Conservation (phyloP, 2,329 filamentous ascomycete genomes). For the Fusarium anthophilum region DNA sequence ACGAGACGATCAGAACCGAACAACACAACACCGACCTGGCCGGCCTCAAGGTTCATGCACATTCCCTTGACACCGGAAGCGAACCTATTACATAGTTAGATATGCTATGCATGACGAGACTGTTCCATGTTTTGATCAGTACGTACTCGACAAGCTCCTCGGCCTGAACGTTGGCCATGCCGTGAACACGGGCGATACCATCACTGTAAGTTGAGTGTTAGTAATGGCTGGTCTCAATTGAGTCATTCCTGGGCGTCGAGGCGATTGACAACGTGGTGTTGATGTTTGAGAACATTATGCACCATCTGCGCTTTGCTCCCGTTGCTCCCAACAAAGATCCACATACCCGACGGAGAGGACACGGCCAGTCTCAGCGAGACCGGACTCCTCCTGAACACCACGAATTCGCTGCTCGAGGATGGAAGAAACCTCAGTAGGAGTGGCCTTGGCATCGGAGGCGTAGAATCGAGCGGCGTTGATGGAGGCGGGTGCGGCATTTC, state of each 20-base stretch:
- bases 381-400: slow-evolving; percentile 96
- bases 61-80: slow-evolving; percentile 99
- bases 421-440: slow-evolving; percentile 97
- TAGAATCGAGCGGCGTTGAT: slow-evolving; percentile 84
- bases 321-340: slow-evolving; percentile 40
- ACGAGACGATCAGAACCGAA: slow-evolving; percentile 99
- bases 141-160: slow-evolving; percentile 99
- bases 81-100: slow-evolving; percentile 72
- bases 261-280: slow-evolving; percentile 13
- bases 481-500: slow-evolving; percentile 83
- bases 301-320: slow-evolving; percentile 28
- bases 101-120: slow-evolving; percentile 1
- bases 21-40: slow-evolving; percentile 99
- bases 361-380: slow-evolving; percentile 97
- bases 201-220: slow-evolving; percentile 72
- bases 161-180: slow-evolving; percentile 99
- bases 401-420: slow-evolving; percentile 99
- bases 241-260: slow-evolving; percentile 18
- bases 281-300: slow-evolving; percentile 8
- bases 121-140: slow-evolving; percentile 26
- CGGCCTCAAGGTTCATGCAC: slow-evolving; percentile 99
- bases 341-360: slow-evolving; percentile 99
- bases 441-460: slow-evolving; percentile 91
- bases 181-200: slow-evolving; percentile 99
- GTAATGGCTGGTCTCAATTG: slow-evolving; percentile 32